Percentiles rank a stretch among this genome's conserved stretches.
phyloP scores from a whole-genome alignment of 257 asterid genomes.

The Solanum appendiculatum region DNA sequence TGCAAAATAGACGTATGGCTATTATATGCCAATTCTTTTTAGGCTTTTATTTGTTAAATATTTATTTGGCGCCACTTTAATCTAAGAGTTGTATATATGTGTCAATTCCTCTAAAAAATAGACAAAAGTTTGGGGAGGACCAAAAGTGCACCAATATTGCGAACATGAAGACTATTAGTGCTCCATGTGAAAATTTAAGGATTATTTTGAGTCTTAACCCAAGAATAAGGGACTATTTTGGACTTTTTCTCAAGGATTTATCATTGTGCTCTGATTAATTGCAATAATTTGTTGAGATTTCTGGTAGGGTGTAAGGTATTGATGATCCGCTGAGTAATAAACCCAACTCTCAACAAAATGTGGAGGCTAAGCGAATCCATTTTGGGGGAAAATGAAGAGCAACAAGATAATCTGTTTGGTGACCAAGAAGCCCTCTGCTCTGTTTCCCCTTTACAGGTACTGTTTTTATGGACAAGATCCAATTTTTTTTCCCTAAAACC shows the following conservation, averaged over 20 bases:
- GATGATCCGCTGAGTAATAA: neutral
- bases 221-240: neutral
- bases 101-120: neutral
- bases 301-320: neutral
- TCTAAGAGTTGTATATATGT: neutral
- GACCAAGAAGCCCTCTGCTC: conserved; percentile 65
- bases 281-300: neutral
- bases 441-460: conserved; percentile 75
- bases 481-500: neutral
- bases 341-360: conserved; percentile 25
- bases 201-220: neutral
- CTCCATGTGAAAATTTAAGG: neutral
- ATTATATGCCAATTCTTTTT: neutral
- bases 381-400: conserved; percentile 47
- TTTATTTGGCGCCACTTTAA: neutral
- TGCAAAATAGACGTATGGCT: neutral
- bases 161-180: neutral
- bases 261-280: neutral
- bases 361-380: conserved; percentile 35
- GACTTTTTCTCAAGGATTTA: neutral
- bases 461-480: neutral
- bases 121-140: neutral
- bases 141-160: neutral
- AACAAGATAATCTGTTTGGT: conserved; percentile 53
- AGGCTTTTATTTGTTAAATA: neutral